Conservation (phyloP, 2,329 filamentous ascomycete genomes). For the Fusarium multiceps region DNA sequence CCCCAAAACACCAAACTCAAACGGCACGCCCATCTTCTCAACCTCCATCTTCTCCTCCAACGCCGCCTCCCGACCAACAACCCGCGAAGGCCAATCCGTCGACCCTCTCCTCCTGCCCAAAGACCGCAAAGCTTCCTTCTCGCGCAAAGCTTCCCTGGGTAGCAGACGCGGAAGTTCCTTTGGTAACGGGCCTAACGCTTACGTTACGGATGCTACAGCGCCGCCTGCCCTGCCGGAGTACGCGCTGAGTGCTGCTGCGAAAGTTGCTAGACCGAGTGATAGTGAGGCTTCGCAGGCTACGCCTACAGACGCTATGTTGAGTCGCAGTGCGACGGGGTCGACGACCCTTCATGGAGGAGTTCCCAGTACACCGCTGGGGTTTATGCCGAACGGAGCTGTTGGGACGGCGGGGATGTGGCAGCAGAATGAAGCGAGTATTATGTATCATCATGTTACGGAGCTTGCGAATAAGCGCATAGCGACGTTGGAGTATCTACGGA, state of each 20-base stretch:
- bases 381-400: conserved; percentile 33
- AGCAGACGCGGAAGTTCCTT: conserved; percentile 56
- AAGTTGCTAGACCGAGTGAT: conserved; percentile 49
- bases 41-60: conserved; percentile 52
- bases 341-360: conserved; percentile 44
- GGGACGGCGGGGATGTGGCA: conserved; percentile 48
- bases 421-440: conserved; percentile 60
- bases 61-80: conserved; percentile 50
- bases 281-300: conserved; percentile 13
- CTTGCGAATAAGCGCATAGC: conserved; percentile 92
- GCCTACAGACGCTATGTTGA: conserved; percentile 57
- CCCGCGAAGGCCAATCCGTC: conserved; percentile 53
- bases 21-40: conserved; percentile 52
- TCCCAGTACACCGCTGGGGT: conserved; percentile 22
- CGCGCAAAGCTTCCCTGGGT: conserved; percentile 65
- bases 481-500: conserved; percentile 90
- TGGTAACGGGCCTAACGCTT: conserved; percentile 51
- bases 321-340: conserved; percentile 54
- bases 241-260: conserved; percentile 62
- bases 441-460: conserved; percentile 79
- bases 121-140: conserved; percentile 64
- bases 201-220: conserved; percentile 58
- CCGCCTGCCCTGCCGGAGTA: conserved; percentile 67
- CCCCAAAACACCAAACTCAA: conserved; percentile 43
- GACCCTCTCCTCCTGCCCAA: conserved; percentile 51